Base-by-base conservation (phyloP, 2,329 filamentous ascomycete genomes). In the Talaromyces sp. region DNA sequence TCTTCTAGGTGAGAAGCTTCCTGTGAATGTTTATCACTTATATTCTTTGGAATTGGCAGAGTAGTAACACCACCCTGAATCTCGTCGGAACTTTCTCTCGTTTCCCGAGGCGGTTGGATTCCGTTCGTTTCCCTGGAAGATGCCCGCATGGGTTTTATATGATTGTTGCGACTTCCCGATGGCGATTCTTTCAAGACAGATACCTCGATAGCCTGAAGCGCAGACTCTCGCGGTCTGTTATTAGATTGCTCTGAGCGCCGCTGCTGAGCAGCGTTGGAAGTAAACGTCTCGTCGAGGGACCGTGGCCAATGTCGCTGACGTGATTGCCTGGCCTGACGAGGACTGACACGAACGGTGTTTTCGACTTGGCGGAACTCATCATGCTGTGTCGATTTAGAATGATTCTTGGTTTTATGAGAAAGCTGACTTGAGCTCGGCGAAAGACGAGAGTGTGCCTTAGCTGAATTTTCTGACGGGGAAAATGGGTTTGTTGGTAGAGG, bases 31-130 rank as follows among this genome's bases (percentile, higher is more conserved):
- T 41, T 47, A 27, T 30, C 43, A 29, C 41, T 24, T 14, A 64
- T 42, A n/a, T 37, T 32, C 5, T 44, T 54, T 8, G 61, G 60
- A 20, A 58, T 19, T 22, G 57, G 63, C 4, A 53, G 46, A 33
- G 67, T 68, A 4, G 72, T 72, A 35, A 60, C 67, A 9, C 63
- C 70, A 10, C 71, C 72, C 51, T 76, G 73, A 2, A 76, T 54
- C 50, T 71, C 73, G 62, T 76, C 73, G 4, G 72, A 63, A 49
- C 73, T 76, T 35, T 75, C 73, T 35, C 65, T 60, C n/a, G 49
- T 43, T 20, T 56, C 59, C 16, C 49, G 52, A 32, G 20, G 13
- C 16, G 42, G 57, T 29, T 32, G 47, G 7, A 52, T 35, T 2
- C 27, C 49, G 43, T 57, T 49, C 3, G 37, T 47, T 14, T 33